phyloP scores from a whole-genome alignment of 225 moss, liverwort and hornwort species.

The Pleurozium schreberi region DNA sequence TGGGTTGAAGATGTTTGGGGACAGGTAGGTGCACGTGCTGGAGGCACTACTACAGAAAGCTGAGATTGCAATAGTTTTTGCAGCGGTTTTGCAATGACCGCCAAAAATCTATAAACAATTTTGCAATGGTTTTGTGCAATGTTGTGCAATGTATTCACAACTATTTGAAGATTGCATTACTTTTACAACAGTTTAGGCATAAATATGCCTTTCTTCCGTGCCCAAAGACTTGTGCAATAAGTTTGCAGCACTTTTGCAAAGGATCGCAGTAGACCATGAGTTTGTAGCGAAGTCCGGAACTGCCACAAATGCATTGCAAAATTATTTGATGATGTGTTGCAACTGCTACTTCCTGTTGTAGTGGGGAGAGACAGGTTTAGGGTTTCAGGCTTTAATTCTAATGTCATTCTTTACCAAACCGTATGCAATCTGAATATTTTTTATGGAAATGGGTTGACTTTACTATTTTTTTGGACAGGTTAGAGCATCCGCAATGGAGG shows the following conservation, averaged over 20 bases:
- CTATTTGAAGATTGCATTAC: not conserved
- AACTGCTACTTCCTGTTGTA: not conserved
- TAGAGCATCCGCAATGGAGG: no score
- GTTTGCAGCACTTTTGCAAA: not conserved
- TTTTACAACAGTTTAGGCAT: not conserved
- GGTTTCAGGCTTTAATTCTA: no score
- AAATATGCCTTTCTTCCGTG: not conserved
- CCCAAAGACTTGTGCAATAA: not conserved
- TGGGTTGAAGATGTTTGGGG: conserved; percentile 39
- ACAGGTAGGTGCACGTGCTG: not conserved
- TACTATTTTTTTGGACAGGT: no score
- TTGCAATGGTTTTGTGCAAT: not conserved
- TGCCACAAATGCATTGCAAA: not conserved
- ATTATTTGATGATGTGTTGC: not conserved
- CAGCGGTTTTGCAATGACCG: not conserved
- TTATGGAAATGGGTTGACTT: no score
- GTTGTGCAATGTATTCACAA: not conserved
- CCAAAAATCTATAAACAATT: not conserved
- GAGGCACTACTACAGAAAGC: no score
- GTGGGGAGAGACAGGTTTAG: not conserved
- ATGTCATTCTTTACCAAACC: no score
- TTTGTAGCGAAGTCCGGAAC: not conserved
- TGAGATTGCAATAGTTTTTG: not conserved
- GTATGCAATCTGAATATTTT: no score
- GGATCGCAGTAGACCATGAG: not conserved